A percentile compares a stretch with the other conserved stretches of the same genome.
Evolutionary conservation across 1,139 yeast species (phyloP).

Genomic region (Yamadazyma songkhlaensis): DNA sequence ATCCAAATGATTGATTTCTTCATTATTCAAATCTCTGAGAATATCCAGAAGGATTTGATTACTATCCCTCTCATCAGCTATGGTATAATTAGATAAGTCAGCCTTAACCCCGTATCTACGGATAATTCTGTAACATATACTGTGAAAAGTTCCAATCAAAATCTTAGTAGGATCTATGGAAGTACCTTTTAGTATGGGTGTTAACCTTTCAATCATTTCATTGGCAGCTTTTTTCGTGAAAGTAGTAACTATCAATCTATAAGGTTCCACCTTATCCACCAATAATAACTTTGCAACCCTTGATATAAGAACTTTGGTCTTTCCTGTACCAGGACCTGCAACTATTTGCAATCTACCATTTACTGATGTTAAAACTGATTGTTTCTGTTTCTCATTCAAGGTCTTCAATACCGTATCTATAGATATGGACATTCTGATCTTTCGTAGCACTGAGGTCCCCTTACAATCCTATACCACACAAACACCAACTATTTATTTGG

Average conservation of each 20-base stretch:
- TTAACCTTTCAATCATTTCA: slow-evolving; percentile 70
- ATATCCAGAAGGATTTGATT: slow-evolving; percentile 46
- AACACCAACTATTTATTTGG: no score
- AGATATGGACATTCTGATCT: background rate
- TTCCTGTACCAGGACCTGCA: slow-evolving; percentile 93
- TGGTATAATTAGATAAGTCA: slow-evolving; percentile 48
- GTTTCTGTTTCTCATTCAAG: slow-evolving; percentile 50
- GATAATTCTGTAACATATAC: slow-evolving; percentile 65
- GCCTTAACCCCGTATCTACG: slow-evolving; percentile 52
- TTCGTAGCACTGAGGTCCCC: no score
- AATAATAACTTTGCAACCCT: slow-evolving; percentile 71
- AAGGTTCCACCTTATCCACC: slow-evolving; percentile 51
- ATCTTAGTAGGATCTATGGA: slow-evolving; percentile 41
- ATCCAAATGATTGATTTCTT: slow-evolving; percentile 21
- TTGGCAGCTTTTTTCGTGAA: slow-evolving; percentile 89
- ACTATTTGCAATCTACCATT: slow-evolving; percentile 65
- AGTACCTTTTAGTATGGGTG: slow-evolving; percentile 32
- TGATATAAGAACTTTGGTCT: slow-evolving; percentile 77
- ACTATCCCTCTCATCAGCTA: slow-evolving; percentile 70
- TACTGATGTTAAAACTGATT: slow-evolving; percentile 59
- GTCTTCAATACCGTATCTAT: background rate
- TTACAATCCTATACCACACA: no score
- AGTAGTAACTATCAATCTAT: slow-evolving; percentile 74
- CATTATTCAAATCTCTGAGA: slow-evolving; percentile 30
- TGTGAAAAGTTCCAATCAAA: slow-evolving; percentile 83